Evolutionary conservation across 2,329 filamentous ascomycete genomes (phyloP).

Genomic region (Sarocladium kiliense): DNA sequence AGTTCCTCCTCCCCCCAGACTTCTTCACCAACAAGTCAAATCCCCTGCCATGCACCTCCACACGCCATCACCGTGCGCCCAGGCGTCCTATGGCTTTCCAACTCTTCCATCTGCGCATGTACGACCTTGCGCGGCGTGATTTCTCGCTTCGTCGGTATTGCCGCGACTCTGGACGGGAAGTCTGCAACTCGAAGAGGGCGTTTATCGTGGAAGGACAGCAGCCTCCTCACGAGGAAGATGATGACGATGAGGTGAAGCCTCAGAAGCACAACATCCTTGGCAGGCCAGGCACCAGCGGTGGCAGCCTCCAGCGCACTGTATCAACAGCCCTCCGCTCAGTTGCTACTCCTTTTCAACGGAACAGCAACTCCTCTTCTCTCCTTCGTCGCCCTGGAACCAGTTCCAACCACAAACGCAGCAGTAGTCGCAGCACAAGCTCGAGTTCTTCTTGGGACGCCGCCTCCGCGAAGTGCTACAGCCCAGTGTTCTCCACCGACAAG

Average conservation of each 20-base stretch:
- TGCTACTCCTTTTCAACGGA: slow-evolving; percentile 26
- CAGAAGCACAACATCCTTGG: not conserved
- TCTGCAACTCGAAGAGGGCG: slow-evolving; percentile 77
- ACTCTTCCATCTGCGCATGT: slow-evolving; percentile 93
- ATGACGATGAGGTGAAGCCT: not conserved
- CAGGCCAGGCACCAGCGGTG: slow-evolving; percentile 14
- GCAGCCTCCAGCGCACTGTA: slow-evolving; percentile 41
- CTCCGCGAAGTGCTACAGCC: slow-evolving; percentile 10
- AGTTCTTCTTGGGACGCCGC: slow-evolving; percentile 9
- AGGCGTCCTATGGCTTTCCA: slow-evolving; percentile 56
- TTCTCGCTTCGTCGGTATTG: slow-evolving; percentile 91
- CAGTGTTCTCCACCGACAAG: slow-evolving; percentile 12
- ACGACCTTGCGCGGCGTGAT: slow-evolving; percentile 78
- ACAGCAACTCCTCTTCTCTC: slow-evolving; percentile 11
- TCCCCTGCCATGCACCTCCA: not conserved
- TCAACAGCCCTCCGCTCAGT: slow-evolving; percentile 45
- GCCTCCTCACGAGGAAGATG: slow-evolving; percentile 10
- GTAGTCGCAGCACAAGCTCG: slow-evolving; percentile 15
- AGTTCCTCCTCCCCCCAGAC: slow-evolving; percentile 3
- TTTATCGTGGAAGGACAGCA: slow-evolving; percentile 31
- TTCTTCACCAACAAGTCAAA: not conserved
- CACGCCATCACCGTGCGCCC: slow-evolving; percentile 43
- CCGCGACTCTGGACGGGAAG: slow-evolving; percentile 85
- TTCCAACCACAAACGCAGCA: slow-evolving; percentile 9
- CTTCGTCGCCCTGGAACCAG: not conserved